phyloP scores from a whole-genome alignment of 306 rosid genomes.

The Ochetophila trinervis region DNA sequence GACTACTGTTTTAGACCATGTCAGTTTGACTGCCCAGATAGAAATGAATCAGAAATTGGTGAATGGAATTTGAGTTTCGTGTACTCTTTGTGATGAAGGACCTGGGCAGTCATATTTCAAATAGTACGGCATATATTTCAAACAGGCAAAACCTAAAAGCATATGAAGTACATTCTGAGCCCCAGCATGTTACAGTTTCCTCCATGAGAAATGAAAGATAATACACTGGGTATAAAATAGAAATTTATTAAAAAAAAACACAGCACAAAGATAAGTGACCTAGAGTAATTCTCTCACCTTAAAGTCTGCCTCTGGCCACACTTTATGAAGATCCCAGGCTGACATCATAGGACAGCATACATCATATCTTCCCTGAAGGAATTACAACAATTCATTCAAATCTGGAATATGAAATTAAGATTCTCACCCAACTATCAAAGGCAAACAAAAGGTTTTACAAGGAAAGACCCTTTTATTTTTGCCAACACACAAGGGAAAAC shows the following conservation, averaged over 20 bases:
- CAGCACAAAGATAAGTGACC: constrained; percentile 7
- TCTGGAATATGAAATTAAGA: not conserved
- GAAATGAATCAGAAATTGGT: too few relatives aligned
- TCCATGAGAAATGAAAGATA: too few relatives aligned
- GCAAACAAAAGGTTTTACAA: not conserved
- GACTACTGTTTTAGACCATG: too few relatives aligned
- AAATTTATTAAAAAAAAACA: not conserved
- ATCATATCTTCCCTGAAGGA: constrained; percentile 86
- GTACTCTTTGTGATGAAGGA: too few relatives aligned
- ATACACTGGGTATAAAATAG: not conserved
- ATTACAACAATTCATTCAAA: not conserved
- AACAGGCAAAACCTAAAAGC: too few relatives aligned
- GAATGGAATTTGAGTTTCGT: too few relatives aligned
- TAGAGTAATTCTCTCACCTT: constrained; percentile 41
- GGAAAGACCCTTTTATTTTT: not conserved
- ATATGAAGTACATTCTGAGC: too few relatives aligned
- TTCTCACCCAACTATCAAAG: not conserved
- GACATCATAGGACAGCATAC: constrained; percentile 94
- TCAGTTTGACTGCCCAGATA: too few relatives aligned
- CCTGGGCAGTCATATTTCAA: too few relatives aligned
- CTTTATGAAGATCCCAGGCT: constrained; percentile 99
- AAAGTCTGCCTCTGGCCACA: constrained; percentile 94
- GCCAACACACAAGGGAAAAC: too few relatives aligned
- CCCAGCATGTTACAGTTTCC: too few relatives aligned
- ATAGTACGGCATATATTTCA: too few relatives aligned